Percentiles rank a stretch among this genome's conserved stretches.
Conservation (phyloP, 2,329 filamentous ascomycete genomes). For the Alternaria alternata region DNA sequence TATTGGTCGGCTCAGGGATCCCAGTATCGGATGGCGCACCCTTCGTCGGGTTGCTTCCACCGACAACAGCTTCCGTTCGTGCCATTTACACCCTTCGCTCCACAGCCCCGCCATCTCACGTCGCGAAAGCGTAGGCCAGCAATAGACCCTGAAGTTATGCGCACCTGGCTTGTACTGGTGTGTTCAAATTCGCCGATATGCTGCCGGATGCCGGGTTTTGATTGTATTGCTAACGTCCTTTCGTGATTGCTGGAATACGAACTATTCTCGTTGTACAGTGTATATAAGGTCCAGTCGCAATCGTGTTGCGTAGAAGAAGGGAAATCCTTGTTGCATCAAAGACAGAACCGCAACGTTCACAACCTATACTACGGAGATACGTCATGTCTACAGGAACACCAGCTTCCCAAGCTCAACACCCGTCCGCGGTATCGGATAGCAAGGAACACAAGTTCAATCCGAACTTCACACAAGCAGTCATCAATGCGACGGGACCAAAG, state of each 20-base stretch:
- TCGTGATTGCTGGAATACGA: conserved; percentile 1
- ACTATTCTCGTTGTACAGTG: not conserved
- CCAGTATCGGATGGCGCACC: conserved; percentile 30
- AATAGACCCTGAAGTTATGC: not conserved
- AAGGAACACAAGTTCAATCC: conserved; percentile 68
- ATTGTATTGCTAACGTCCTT: not conserved
- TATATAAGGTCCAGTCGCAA: not conserved
- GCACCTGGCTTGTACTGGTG: conserved; percentile 1
- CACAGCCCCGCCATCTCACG: conserved; percentile 22
- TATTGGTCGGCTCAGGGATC: conserved; percentile 16
- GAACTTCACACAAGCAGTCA: conserved; percentile 76
- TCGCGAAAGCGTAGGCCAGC: not conserved
- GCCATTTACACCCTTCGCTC: conserved; percentile 11
- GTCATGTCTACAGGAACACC: conserved; percentile 4
- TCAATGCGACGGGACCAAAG: conserved; percentile 76
- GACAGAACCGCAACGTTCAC: not conserved
- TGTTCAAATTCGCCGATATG: conserved; percentile 6
- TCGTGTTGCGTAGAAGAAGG: not conserved
- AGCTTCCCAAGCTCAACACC: conserved; percentile 1
- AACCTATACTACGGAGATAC: not conserved
- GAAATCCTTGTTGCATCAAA: not conserved
- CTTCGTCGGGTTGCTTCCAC: conserved; percentile 9
- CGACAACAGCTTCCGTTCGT: conserved; percentile 27
- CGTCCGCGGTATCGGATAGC: conserved; percentile 21
- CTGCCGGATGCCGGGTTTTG: conserved; percentile 7